These are phyloP conservation scores for Monascus ruber DNA, from an alignment of 2,329 filamentous ascomycete genomes.

Conservation along the genomic window DNA sequence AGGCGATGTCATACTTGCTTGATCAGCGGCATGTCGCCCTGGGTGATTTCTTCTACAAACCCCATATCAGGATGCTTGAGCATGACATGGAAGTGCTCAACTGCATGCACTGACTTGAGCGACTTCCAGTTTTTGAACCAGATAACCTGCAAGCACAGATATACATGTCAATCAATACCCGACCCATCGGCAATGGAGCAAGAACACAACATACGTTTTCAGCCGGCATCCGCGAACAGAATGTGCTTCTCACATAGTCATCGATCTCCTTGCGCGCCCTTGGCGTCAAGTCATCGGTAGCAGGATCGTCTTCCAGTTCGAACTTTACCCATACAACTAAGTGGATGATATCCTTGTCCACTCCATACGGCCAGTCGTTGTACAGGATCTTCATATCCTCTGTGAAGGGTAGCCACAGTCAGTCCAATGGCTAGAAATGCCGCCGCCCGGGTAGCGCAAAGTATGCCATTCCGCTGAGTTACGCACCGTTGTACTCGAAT, in stretches of 20 bases:
- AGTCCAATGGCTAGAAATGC: too few relatives aligned
- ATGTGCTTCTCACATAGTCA: conserved; percentile 56
- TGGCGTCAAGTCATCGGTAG: conserved; percentile 55
- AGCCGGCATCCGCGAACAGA: conserved; percentile 38
- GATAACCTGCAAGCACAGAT: conserved; percentile 39
- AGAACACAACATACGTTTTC: conserved; percentile 30
- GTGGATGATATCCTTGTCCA: conserved; percentile 67
- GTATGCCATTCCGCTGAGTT: background rate
- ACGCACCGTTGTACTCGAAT: conserved; percentile 26
- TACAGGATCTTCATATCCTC: conserved; percentile 62
- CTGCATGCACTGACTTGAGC: conserved; percentile 71
- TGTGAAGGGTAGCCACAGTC: conserved; percentile 8
- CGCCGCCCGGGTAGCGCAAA: too few relatives aligned
- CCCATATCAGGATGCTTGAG: conserved; percentile 60
- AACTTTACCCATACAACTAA: conserved; percentile 93
- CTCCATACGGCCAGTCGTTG: conserved; percentile 93
- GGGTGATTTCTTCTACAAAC: conserved; percentile 60
- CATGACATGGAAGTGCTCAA: conserved; percentile 96
- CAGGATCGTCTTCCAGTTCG: conserved; percentile 56
- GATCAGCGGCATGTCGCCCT: conserved; percentile 59
- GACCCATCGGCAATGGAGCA: background rate
- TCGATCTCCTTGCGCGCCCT: conserved; percentile 55
- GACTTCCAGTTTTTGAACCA: conserved; percentile 93
- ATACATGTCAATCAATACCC: background rate
- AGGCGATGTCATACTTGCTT: conserved; percentile 25